Evolutionary conservation across 2,329 filamentous ascomycete genomes (phyloP).

Genomic region (Colletotrichum sp.): DNA sequence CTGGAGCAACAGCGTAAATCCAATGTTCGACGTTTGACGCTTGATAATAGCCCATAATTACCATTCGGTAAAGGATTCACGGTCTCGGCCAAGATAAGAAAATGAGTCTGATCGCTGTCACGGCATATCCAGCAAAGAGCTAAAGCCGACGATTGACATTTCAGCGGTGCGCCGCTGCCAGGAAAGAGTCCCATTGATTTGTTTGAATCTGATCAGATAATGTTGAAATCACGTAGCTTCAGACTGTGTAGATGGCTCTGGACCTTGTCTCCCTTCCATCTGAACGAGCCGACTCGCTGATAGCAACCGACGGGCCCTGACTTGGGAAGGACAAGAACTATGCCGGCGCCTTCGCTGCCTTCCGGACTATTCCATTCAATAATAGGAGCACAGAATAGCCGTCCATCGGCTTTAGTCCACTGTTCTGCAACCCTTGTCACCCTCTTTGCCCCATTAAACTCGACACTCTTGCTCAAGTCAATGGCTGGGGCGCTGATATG

Average conservation of each 20-base stretch:
- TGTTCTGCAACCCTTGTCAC: neutral
- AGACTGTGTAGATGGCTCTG: neutral
- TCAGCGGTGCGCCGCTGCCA: neutral
- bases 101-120: neutral
- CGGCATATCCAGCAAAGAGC: neutral
- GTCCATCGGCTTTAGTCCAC: neutral
- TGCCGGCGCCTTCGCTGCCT: neutral
- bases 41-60: neutral
- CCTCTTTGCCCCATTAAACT: neutral
- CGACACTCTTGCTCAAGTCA: neutral
- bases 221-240: neutral
- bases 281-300: neutral
- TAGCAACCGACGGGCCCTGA: neutral
- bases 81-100: neutral
- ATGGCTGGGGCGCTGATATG: neutral
- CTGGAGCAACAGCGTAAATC: neutral
- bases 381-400: neutral
- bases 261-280: neutral
- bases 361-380: neutral
- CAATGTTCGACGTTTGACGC: neutral
- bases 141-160: neutral
- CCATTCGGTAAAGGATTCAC: neutral
- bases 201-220: rapidly evolving
- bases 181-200: neutral
- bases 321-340: neutral